Base-by-base conservation (phyloP, 768 basidiomycete genomes). In the Leccinum subgranulosum region DNA sequence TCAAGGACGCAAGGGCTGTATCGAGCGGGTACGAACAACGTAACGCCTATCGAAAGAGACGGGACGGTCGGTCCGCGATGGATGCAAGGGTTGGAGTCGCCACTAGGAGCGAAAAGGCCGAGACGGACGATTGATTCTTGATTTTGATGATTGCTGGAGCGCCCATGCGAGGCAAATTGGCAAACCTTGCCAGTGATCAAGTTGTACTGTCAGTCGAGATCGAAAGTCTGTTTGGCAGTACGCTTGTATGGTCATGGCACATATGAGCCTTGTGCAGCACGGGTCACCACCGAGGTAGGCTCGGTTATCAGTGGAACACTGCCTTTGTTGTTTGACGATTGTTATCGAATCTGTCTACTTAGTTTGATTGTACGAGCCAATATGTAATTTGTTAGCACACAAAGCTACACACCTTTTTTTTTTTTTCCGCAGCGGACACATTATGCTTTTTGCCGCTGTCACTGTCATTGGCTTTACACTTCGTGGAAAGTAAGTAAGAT, bases 41-140 rank as follows among this genome's bases (percentile, higher is more conserved):
- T 83, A 56, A 85, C 83, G 15, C 84, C 85, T 29, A 75, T 84
- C 31, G 76, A 82, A 56, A 78, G 81, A 25, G 71, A 70, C 5
- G 29, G 6, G 33, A 6, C 63, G 14, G 33, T 51, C 31, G 62
- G 64, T 3, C 51, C 61, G 29, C 64, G 60, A 36, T 69, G 68
- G 47, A 55, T 64, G 47, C 68, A 70, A 49, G 59, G 56, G 34
- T 29, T 66, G 56, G 72, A 72, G 50, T 72, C 71, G 27, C 71
- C 71, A 10, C 41, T 72, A 4, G 70, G 63, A 12, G 59, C 51
- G n/a, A 72, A 72, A 58, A 60, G 70, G 52, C 56, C 63, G 31
- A 60, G 65, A 55, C 62, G 69, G 28, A 54, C 4, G 8, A 55
- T 49, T n/a, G 65, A 60, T 36, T 53, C 57, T 36, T 68, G 60